Evolutionary conservation across 2,329 filamentous ascomycete genomes (phyloP).

Genomic region (Fusarium algeriense): DNA sequence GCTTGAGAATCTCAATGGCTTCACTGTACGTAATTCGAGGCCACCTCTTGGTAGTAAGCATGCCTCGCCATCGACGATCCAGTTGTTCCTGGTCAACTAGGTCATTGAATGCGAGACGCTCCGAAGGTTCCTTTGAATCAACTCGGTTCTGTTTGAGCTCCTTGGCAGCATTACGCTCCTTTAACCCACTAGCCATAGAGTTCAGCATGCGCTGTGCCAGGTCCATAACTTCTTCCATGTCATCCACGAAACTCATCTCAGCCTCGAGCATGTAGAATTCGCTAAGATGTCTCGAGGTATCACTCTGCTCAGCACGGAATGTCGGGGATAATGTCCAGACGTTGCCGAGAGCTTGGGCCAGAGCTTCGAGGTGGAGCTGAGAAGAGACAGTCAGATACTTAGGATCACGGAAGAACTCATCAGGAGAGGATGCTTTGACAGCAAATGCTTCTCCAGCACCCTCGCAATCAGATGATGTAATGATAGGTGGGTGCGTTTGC

Average conservation of each 20-base stretch:
- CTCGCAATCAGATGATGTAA: slow-evolving; percentile 97
- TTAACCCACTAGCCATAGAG: slow-evolving; percentile 58
- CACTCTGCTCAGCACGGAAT: slow-evolving; percentile 92
- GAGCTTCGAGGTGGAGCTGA: slow-evolving; percentile 92
- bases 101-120: slow-evolving; percentile 58
- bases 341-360: slow-evolving; percentile 87
- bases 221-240: slow-evolving; percentile 78
- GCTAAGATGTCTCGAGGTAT: slow-evolving; percentile 92
- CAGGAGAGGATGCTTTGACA: slow-evolving; percentile 62
- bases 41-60: slow-evolving; percentile 71
- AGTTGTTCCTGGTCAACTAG: slow-evolving; percentile 62
- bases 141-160: slow-evolving; percentile 58
- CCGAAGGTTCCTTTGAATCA: slow-evolving; percentile 55
- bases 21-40: slow-evolving; percentile 85
- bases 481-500: slow-evolving; percentile 91
- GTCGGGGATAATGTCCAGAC: slow-evolving; percentile 96
- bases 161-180: slow-evolving; percentile 56
- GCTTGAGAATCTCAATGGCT: slow-evolving; percentile 76
- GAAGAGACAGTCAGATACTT: slow-evolving; percentile 97
- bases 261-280: slow-evolving; percentile 99
- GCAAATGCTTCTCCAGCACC: slow-evolving; percentile 95
- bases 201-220: slow-evolving; percentile 84
- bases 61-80: slow-evolving; percentile 76
- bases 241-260: slow-evolving; percentile 82
- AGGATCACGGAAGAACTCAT: slow-evolving; percentile 81